Percentiles rank a stretch among this genome's conserved stretches.
phyloP scores from a whole-genome alignment of 495 filamentous ascomycete species.

The Neurospora tetraspora region DNA sequence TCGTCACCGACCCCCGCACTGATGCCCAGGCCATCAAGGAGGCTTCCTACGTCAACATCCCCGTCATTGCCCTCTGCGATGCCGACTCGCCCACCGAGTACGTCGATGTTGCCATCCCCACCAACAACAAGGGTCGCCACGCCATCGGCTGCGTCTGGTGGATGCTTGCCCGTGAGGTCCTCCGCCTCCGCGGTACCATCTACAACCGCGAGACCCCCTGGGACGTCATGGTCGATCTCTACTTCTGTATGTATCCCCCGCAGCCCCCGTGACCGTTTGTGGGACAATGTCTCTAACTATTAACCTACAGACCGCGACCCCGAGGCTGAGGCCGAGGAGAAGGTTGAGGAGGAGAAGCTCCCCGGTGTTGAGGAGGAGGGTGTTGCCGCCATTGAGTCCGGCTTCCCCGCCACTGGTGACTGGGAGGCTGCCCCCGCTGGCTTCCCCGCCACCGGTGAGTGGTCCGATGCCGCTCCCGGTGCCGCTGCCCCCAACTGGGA shows the following conservation, averaged over 20 bases:
- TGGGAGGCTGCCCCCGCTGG: conserved; percentile 61
- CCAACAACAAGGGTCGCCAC: conserved; percentile 99
- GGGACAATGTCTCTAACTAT: conserved; percentile 12
- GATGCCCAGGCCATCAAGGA: conserved; percentile 99
- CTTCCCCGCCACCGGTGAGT: conserved; percentile 49
- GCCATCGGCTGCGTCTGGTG: conserved; percentile 98
- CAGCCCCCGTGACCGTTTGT: background rate
- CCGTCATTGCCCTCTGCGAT: conserved; percentile 97
- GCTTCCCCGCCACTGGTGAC: conserved; percentile 54
- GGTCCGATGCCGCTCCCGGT: conserved; percentile 36
- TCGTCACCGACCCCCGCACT: conserved; percentile 98
- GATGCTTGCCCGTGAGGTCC: conserved; percentile 98
- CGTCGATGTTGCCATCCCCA: conserved; percentile 98
- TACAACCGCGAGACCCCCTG: conserved; percentile 88
- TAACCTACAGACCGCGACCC: conserved; percentile 73
- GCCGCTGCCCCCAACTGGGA: conserved; percentile 68
- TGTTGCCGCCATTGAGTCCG: conserved; percentile 61
- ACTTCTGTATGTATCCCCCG: conserved; percentile 63
- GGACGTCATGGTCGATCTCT: conserved; percentile 98
- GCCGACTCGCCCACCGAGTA: conserved; percentile 99
- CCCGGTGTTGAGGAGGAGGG: conserved; percentile 79
- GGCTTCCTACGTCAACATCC: conserved; percentile 99
- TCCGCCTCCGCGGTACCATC: conserved; percentile 93
- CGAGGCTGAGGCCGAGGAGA: conserved; percentile 96
- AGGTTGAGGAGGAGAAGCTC: conserved; percentile 58